Conservation (phyloP, 257 asterid species). For the Echites panduratus region DNA sequence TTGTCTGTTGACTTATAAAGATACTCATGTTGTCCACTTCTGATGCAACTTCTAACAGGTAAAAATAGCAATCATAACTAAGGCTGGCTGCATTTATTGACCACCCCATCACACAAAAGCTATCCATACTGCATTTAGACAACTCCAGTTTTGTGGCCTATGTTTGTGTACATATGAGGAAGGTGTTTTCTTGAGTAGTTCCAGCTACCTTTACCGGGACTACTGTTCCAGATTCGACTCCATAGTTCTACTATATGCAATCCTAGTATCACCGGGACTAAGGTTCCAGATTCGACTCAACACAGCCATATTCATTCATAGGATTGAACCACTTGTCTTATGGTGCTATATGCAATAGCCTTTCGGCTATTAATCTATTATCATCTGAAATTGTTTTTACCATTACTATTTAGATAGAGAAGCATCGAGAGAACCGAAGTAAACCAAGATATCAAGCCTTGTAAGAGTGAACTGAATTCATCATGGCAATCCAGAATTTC, state of each 20-base stretch:
- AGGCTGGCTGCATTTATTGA: not conserved
- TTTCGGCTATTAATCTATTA: not conserved
- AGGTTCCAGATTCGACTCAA: too few relatives aligned
- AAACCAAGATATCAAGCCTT: not conserved
- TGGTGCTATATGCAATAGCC: not conserved
- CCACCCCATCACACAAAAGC: not conserved
- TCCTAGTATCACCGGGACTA: too few relatives aligned
- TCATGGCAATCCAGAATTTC: not conserved
- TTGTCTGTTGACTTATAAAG: slow-evolving; percentile 5
- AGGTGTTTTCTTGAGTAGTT: too few relatives aligned
- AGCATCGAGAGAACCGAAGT: not conserved
- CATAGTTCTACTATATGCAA: too few relatives aligned
- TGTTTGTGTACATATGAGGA: too few relatives aligned
- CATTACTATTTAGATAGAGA: not conserved
- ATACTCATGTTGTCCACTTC: slow-evolving; percentile 5
- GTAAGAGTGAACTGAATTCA: not conserved
- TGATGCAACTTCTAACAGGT: slow-evolving; percentile 1
- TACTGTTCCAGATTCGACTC: too few relatives aligned
- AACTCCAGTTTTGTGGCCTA: too few relatives aligned
- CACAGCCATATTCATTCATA: too few relatives aligned
- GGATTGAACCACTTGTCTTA: not conserved
- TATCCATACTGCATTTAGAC: too few relatives aligned
- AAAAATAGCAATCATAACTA: not conserved
- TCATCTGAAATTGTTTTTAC: not conserved
- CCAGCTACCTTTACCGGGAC: too few relatives aligned